Evolutionary conservation across 1,284 basidiomycete species (phyloP).

Genomic region (Moesziomyces sp.): DNA sequence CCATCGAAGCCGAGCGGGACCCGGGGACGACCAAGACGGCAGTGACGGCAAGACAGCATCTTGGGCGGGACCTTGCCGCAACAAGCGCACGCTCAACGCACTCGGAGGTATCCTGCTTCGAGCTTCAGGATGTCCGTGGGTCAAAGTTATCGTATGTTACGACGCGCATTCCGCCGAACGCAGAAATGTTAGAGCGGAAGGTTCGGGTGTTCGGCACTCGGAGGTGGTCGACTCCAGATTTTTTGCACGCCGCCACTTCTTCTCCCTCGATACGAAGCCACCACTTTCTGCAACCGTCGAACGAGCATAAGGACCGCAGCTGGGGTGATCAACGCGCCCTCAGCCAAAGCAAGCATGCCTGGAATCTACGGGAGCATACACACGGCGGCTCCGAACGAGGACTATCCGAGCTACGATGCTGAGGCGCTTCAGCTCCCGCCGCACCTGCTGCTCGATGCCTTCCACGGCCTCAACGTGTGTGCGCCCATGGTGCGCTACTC

Average conservation of each 20-base stretch:
- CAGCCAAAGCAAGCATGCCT: not conserved
- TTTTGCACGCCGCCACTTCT: no score
- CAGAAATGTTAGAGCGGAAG: no score
- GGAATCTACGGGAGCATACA: not conserved
- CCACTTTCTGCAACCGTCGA: not conserved
- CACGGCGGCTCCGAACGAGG: not conserved
- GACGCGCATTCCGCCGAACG: no score
- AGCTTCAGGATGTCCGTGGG: not conserved
- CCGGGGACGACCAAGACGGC: not conserved
- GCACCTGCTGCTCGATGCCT: conserved; percentile 51
- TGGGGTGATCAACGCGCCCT: not conserved
- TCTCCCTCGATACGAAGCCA: no score
- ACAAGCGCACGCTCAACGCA: not conserved
- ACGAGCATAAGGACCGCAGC: not conserved
- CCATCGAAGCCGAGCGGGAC: not conserved
- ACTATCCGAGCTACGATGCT: conserved; percentile 26
- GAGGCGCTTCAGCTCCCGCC: conserved; percentile 34
- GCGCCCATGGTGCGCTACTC: conserved; percentile 74
- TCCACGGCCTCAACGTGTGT: conserved; percentile 56
- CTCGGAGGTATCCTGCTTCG: not conserved
- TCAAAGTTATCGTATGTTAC: no score
- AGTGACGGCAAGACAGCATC: not conserved
- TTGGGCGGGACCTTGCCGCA: not conserved
- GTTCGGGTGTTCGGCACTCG: no score
- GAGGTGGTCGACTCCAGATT: no score